Evolutionary conservation across 208 protist species (phyloP).

Genomic region (Zelonia costaricensis): DNA sequence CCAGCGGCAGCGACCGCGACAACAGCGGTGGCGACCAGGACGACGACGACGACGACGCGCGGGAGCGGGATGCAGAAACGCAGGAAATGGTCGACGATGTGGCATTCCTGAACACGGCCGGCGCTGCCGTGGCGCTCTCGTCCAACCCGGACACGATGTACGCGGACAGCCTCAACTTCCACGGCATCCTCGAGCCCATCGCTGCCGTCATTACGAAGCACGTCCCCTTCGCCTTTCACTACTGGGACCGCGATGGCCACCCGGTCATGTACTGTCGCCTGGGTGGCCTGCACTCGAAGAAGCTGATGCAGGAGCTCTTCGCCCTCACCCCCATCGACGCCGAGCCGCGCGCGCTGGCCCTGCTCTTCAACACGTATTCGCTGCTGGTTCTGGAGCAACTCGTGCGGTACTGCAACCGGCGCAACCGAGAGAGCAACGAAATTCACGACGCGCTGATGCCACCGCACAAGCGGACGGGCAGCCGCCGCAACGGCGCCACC

Average conservation of each 20-base stretch:
- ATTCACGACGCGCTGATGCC: constrained; percentile 20
- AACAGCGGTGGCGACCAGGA: too few relatives aligned
- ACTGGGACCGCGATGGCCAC: constrained; percentile 66
- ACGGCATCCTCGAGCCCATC: constrained; percentile 62
- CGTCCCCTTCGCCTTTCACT: constrained; percentile 57
- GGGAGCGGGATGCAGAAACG: too few relatives aligned
- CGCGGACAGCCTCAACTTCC: constrained; percentile 45
- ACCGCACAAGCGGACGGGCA: neutral
- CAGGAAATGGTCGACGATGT: neutral
- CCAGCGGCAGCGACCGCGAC: constrained; percentile 5
- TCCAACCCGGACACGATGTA: constrained; percentile 7
- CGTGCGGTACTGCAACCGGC: constrained; percentile 42
- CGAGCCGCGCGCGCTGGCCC: constrained; percentile 37
- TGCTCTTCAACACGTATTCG: constrained; percentile 59
- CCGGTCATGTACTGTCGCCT: constrained; percentile 67
- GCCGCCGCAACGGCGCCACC: neutral
- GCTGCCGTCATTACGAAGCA: constrained; percentile 34
- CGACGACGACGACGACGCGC: too few relatives aligned
- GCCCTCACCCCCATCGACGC: constrained; percentile 46
- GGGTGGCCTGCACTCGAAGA: constrained; percentile 27
- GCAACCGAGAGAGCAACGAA: constrained; percentile 23
- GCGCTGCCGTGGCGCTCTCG: constrained; percentile 9
- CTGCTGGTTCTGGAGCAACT: constrained; percentile 57
- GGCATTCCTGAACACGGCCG: constrained; percentile 21
- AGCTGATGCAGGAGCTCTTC: constrained; percentile 43